Evolutionary conservation across 2,329 filamentous ascomycete genomes (phyloP).

Genomic region (Trichoderma breve): DNA sequence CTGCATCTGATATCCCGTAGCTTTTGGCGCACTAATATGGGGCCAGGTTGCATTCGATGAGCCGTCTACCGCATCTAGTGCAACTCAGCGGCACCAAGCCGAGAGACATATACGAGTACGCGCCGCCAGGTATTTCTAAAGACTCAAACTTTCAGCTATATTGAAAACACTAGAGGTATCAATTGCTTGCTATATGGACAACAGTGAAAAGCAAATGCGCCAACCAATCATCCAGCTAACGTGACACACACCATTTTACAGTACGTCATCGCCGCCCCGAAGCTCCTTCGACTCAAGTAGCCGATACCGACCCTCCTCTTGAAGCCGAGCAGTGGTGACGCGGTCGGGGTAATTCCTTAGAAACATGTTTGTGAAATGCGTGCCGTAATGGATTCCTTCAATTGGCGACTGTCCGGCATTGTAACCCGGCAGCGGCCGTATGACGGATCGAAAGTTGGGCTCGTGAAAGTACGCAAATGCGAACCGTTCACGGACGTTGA

Average conservation of each 20-base stretch:
- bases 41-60: background rate
- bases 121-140: background rate
- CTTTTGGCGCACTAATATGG: background rate
- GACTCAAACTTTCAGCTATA: background rate
- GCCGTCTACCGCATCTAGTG: background rate
- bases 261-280: background rate
- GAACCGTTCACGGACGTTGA: constrained; percentile 48
- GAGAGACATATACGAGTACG: background rate
- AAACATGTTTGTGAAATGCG: constrained; percentile 52
- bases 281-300: constrained; percentile 23
- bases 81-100: background rate
- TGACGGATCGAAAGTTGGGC: constrained; percentile 46
- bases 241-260: background rate
- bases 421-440: constrained; percentile 43
- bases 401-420: constrained; percentile 30
- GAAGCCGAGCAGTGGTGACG: constrained; percentile 41
- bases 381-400: constrained; percentile 50
- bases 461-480: constrained; percentile 53
- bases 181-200: background rate
- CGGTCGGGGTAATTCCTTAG: constrained; percentile 49
- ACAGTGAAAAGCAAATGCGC: background rate
- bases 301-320: constrained; percentile 30
- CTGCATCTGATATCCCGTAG: background rate
- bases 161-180: background rate
- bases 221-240: background rate